phyloP scores from a whole-genome alignment of 2,329 filamentous ascomycete genomes.

The Exophiala xenobiotica region DNA sequence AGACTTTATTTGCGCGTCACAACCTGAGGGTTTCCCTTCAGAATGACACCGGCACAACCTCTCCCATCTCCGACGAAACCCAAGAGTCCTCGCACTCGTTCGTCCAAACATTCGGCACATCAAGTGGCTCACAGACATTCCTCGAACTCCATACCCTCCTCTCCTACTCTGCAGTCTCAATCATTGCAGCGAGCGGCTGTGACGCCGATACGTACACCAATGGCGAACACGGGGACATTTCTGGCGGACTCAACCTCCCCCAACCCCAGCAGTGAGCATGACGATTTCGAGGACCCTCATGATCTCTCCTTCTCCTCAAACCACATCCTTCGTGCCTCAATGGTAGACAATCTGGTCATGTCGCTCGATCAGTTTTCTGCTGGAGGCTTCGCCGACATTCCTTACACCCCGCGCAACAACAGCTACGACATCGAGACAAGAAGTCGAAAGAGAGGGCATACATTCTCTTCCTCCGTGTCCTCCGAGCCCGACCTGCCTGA shows the following conservation, averaged over 20 bases:
- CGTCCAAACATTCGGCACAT: conserved; percentile 3
- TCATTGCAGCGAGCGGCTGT: conserved; percentile 7
- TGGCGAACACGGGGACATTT: conserved; percentile 20
- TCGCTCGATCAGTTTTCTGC: conserved; percentile 81
- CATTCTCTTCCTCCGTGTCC: conserved; percentile 59
- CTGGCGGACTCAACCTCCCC: conserved; percentile 18
- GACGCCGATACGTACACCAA: conserved; percentile 3
- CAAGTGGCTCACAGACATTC: conserved; percentile 3
- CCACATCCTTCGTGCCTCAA: conserved; percentile 79
- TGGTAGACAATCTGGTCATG: conserved; percentile 93
- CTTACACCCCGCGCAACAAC: conserved; percentile 20
- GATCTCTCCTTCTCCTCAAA: conserved; percentile 78
- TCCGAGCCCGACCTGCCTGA: conserved; percentile 51
- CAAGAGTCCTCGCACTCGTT: conserved; percentile 12
- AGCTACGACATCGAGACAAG: conserved; percentile 30
- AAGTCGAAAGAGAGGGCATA: conserved; percentile 56
- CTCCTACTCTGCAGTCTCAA: conserved; percentile 7
- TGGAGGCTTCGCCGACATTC: conserved; percentile 31
- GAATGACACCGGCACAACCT: conserved; percentile 5
- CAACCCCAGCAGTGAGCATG: conserved; percentile 17
- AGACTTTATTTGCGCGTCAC: not conserved
- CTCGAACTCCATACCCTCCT: conserved; percentile 9
- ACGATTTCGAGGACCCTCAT: conserved; percentile 64
- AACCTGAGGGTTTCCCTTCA: not conserved
- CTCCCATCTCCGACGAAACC: conserved; percentile 14